These are phyloP conservation scores for Cryphonectria parasitica DNA, from an alignment of 2,329 filamentous ascomycete genomes.

Conservation along the genomic window DNA sequence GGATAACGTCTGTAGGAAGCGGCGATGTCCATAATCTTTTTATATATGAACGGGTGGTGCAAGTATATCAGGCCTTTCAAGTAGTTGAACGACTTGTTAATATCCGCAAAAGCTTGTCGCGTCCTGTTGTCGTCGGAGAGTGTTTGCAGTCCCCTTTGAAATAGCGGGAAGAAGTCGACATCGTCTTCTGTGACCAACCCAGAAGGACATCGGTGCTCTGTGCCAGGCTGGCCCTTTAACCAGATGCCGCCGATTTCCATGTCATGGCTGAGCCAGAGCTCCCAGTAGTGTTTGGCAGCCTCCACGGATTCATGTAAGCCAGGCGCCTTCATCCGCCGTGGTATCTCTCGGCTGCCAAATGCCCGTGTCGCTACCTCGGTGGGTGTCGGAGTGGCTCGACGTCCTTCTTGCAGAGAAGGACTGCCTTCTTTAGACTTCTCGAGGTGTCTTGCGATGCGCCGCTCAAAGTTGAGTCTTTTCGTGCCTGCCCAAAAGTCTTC, in stretches of 20 bases:
- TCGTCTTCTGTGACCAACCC: background rate
- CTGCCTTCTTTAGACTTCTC: slow-evolving; percentile 4
- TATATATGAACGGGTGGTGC: slow-evolving; percentile 6
- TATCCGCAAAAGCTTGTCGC: slow-evolving; percentile 2
- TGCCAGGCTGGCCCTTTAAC: background rate
- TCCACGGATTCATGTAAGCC: background rate
- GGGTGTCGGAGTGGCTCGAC: background rate
- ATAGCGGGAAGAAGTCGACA: slow-evolving; percentile 7
- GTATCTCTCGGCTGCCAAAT: background rate
- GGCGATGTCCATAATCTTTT: background rate
- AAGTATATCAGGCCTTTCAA: background rate
- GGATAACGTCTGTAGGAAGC: background rate
- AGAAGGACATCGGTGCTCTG: background rate
- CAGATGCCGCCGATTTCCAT: background rate
- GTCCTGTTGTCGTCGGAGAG: slow-evolving; percentile 2
- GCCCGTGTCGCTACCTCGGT: background rate
- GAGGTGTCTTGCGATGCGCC: slow-evolving; percentile 8
- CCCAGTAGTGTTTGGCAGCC: slow-evolving; percentile 7
- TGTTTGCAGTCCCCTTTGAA: background rate
- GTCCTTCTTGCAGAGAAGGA: background rate
- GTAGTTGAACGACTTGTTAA: background rate
- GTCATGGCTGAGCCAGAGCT: background rate
- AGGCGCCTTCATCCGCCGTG: background rate
- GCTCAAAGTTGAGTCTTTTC: slow-evolving; percentile 1
- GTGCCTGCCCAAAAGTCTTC: slow-evolving; percentile 8